Evolutionary conservation across 2,329 filamentous ascomycete species (phyloP).

Genomic region (Myriosclerotinia curreyana): DNA sequence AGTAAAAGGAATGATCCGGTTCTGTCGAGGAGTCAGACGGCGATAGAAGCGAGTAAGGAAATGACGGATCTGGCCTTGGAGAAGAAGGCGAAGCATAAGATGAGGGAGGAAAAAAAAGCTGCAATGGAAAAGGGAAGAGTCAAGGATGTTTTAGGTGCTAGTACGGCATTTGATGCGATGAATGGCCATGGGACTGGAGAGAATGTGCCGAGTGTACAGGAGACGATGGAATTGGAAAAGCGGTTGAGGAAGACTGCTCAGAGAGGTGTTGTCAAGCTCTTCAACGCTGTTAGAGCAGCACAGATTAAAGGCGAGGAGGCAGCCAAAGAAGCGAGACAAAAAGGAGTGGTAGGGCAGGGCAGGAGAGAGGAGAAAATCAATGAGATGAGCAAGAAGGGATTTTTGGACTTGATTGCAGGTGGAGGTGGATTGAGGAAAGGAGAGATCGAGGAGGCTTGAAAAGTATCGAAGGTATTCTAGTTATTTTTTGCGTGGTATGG

Average conservation of each 20-base stretch:
- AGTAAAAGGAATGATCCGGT: constrained; percentile 85
- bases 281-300: constrained; percentile 90
- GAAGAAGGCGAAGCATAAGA: constrained; percentile 71
- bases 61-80: constrained; percentile 76
- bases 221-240: constrained; percentile 70
- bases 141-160: constrained; percentile 72
- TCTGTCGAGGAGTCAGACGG: constrained; percentile 76
- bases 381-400: constrained; percentile 96
- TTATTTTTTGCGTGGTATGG: constrained; percentile 23
- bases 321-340: constrained; percentile 63
- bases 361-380: constrained; percentile 84
- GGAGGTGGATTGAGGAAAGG: constrained; percentile 59
- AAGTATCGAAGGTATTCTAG: constrained; percentile 14
- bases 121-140: constrained; percentile 84
- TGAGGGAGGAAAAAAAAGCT: constrained; percentile 75
- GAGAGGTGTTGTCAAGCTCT: constrained; percentile 90
- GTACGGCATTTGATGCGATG: constrained; percentile 50
- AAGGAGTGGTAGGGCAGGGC: constrained; percentile 73
- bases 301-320: constrained; percentile 85
- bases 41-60: constrained; percentile 68
- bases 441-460: constrained; percentile 44
- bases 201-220: constrained; percentile 48
- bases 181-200: constrained; percentile 42
- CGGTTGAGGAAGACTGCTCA: constrained; percentile 83
- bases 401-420: constrained; percentile 81